Percentiles rank a stretch among this genome's conserved stretches.
These are phyloP conservation scores for Wickerhamomyces subpelliculosus DNA, from an alignment of 805 yeast genomes.

Conservation along the genomic window DNA sequence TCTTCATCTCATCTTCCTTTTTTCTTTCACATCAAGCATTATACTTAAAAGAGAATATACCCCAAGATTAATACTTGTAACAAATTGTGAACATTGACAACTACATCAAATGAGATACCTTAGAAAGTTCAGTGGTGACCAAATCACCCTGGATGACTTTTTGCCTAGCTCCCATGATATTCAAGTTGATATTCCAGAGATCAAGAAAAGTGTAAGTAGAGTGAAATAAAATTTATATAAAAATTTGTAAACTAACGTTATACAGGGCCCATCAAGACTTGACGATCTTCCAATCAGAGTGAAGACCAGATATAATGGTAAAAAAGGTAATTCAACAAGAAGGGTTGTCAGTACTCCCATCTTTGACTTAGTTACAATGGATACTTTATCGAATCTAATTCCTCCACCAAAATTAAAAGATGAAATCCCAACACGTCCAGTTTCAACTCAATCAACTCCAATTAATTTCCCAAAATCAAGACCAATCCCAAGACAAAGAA, in stretches of 20 bases:
- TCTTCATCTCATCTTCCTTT: too few relatives aligned
- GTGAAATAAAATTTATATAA: too few relatives aligned
- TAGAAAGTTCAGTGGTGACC: constrained; percentile 1
- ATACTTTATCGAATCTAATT: not conserved
- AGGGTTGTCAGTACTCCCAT: constrained; percentile 17
- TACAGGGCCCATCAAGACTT: constrained; percentile 1
- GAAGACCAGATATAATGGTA: constrained; percentile 12
- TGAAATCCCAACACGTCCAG: too few relatives aligned
- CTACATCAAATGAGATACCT: not conserved
- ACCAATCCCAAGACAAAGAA: not conserved
- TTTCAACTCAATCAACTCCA: not conserved
- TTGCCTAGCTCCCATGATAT: constrained; percentile 3
- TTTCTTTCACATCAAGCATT: too few relatives aligned
- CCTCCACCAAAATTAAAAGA: not conserved
- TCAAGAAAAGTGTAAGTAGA: too few relatives aligned
- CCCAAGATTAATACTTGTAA: too few relatives aligned
- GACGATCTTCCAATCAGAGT: constrained; percentile 16
- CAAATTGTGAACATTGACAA: too few relatives aligned
- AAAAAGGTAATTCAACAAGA: constrained; percentile 1
- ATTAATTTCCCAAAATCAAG: not conserved
- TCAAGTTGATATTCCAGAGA: constrained; percentile 4
- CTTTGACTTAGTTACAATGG: constrained; percentile 9
- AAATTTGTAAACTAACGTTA: too few relatives aligned
- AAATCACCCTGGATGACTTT: constrained; percentile 1
- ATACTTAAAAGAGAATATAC: too few relatives aligned